Evolutionary conservation across 169 alveolate genomes (phyloP).

Genomic region (Cryptosporidium parvum): DNA sequence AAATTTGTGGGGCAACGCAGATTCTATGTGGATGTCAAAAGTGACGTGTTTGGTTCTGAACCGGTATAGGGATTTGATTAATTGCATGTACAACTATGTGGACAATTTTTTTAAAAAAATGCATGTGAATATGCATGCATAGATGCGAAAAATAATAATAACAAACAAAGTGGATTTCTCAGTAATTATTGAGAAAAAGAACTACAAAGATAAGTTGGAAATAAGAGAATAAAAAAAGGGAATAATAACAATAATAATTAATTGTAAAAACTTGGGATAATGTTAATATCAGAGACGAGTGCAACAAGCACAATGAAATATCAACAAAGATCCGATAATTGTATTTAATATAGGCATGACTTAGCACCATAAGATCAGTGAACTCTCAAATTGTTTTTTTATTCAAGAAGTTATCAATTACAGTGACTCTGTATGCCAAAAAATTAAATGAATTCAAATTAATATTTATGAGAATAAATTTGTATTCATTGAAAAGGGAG

Average conservation of each 20-base stretch:
- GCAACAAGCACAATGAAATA: not conserved
- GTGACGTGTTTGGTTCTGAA: not conserved
- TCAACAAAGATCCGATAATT: slow-evolving; percentile 50
- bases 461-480: too few species aligned
- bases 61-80: not conserved
- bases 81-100: not conserved
- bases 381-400: not conserved
- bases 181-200: too few species aligned
- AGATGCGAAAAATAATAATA: too few species aligned
- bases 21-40: not conserved
- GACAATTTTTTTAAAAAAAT: too few species aligned
- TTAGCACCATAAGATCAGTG: slow-evolving; percentile 70
- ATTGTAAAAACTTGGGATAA: slow-evolving; percentile 49
- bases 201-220: too few species aligned
- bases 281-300: not conserved
- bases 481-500: too few species aligned
- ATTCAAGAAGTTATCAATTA: not conserved
- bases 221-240: not conserved
- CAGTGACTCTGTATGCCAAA: slow-evolving; percentile 76
- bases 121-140: not conserved
- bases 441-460: too few species aligned
- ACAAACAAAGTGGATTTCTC: too few species aligned
- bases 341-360: slow-evolving; percentile 36
- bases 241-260: not conserved
- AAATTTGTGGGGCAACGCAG: not conserved